Evolutionary conservation across 2,329 filamentous ascomycete species (phyloP), one percentile per base, ranked within the genome.

Genomic region (Fusarium verrucosum): DNA sequence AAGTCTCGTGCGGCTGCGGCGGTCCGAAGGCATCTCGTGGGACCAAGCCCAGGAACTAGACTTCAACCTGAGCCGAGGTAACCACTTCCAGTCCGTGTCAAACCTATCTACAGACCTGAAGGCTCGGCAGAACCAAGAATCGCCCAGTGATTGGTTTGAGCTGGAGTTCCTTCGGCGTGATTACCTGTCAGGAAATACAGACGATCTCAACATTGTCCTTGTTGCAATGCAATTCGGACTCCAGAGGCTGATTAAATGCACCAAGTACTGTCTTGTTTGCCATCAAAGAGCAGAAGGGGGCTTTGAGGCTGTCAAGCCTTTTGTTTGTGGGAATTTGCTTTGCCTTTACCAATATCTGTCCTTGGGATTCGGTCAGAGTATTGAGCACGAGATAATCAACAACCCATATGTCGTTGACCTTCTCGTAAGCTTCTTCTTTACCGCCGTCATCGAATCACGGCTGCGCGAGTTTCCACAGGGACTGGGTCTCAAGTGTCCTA

Each of bases 281-380:
- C 91, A 96, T 75, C 85, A 85, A 66, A 89, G 84, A 66, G 83
- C 92, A 32, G 76, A 85, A 2, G 82, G 82, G 3, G 84, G 86
- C 1, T 88, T 94, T 33, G 86, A 89, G 69, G 86, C 89, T 3
- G 80, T 93, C 58, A 92, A 91, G 67, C 91, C 91, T 4, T 92
- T 90, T 60, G 92, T 97, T 40, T 97, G 94, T 76, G 85, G 86
- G 20, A 84, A 86, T 13, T 81, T 83, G 2, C 81, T 97, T 4
- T 97, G 94, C 71, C 80, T 96, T 5, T 96, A 91, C 71, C 94
- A 97, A 72, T 96, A 95, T 77, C 91, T 96, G 83, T 83, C 86
- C 16, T 81, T 96, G n/a, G 92, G 92, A 0, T 89, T 97, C 70
- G 94, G 93, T 0, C 90, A 92, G 3, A 92, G 87, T 69, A 87